These are phyloP conservation scores for Coniochaeta sp. DNA, from an alignment of 2,329 filamentous ascomycete species.

Conservation along the genomic window DNA sequence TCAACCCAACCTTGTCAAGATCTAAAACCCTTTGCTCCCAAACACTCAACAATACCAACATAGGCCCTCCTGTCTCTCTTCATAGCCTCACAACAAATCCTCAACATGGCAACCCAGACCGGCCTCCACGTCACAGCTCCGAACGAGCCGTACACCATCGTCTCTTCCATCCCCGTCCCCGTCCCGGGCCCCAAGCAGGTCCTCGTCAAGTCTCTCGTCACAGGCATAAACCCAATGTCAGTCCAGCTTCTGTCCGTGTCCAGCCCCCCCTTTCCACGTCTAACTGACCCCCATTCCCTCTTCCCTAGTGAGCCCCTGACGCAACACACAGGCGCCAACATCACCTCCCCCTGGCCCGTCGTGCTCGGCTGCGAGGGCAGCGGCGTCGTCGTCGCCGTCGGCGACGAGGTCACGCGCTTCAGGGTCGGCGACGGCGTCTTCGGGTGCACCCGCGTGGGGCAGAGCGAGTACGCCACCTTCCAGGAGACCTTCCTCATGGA, in stretches of 20 bases:
- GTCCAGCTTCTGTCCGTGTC: neutral
- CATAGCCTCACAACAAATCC: neutral
- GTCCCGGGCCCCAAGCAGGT: neutral
- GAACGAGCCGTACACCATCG: neutral
- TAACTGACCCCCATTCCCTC: neutral
- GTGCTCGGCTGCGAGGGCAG: constrained; percentile 29
- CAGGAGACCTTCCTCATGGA: constrained; percentile 30
- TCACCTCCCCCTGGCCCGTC: constrained; percentile 25
- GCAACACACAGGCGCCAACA: constrained; percentile 19
- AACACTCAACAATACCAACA: neutral
- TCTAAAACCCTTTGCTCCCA: neutral
- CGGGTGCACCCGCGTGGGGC: constrained; percentile 25
- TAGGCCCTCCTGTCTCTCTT: neutral
- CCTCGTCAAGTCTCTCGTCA: neutral
- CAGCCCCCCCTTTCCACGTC: neutral
- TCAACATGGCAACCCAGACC: neutral
- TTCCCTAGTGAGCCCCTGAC: constrained; percentile 24
- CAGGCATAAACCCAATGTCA: neutral
- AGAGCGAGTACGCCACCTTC: constrained; percentile 24
- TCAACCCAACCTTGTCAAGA: neutral
- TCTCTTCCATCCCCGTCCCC: neutral
- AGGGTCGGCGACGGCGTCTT: constrained; percentile 25
- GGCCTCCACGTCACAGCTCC: neutral
- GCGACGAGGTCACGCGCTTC: constrained; percentile 20
- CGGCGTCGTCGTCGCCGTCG: constrained; percentile 23